Conservation (phyloP, 2,329 filamentous ascomycete genomes). For the Ascochyta rabiei region DNA sequence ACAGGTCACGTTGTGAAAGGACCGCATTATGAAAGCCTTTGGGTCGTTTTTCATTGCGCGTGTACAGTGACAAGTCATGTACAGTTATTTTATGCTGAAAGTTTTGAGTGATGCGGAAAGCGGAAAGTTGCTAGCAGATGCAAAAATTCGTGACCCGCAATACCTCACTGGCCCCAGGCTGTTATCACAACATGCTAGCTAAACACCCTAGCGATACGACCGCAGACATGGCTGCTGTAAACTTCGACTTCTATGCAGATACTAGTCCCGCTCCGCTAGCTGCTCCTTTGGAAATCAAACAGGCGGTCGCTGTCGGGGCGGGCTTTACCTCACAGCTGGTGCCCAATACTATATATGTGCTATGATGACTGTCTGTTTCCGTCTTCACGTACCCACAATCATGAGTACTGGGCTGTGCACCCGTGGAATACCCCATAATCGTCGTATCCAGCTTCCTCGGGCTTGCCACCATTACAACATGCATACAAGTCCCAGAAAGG, state of each 20-base stretch:
- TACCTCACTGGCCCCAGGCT: background rate
- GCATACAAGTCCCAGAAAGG: no score
- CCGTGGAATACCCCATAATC: no score
- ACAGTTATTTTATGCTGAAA: no score
- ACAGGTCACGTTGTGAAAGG: no score
- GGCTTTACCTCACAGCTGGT: background rate
- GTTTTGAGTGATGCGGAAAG: background rate
- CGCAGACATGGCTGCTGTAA: background rate
- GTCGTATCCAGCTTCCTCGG: no score
- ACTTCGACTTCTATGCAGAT: background rate
- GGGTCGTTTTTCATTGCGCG: no score
- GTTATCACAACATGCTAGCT: background rate
- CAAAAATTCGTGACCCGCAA: background rate
- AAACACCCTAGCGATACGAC: background rate
- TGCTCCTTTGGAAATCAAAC: background rate
- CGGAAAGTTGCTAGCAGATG: background rate
- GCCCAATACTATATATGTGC: background rate
- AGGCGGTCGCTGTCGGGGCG: background rate
- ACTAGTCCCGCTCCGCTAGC: background rate
- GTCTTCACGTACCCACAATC: background rate
- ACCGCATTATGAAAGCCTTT: no score
- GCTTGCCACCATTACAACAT: no score
- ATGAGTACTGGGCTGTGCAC: background rate
- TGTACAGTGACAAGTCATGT: no score
- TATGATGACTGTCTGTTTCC: background rate